phyloP scores from a whole-genome alignment of 1,284 basidiomycete species.

The Taiwanofungus camphoratus region DNA sequence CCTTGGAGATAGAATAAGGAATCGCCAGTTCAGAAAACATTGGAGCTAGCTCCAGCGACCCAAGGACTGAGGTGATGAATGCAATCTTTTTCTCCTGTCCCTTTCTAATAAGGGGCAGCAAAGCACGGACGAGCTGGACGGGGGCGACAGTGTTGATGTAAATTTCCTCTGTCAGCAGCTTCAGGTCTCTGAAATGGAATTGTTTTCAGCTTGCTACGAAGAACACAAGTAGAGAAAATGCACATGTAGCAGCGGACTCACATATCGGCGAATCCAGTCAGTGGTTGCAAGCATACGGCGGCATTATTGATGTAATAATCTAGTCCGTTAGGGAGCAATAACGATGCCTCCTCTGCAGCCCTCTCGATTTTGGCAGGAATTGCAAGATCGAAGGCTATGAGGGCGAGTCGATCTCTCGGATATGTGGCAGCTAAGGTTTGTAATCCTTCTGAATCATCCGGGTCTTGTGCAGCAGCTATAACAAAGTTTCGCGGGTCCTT shows the following conservation, averaged over 20 bases:
- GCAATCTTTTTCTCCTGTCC: constrained; percentile 4
- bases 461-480: constrained; percentile 6
- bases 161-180: constrained; percentile 2
- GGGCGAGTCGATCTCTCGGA: neutral
- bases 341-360: neutral
- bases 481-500: constrained; percentile 5
- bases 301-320: constrained; percentile 6
- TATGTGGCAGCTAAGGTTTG: neutral
- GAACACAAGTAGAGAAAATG: neutral
- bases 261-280: neutral
- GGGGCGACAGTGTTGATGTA: constrained; percentile 1
- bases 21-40: neutral
- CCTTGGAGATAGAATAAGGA: constrained; percentile 6
- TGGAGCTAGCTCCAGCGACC: neutral
- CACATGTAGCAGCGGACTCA: neutral
- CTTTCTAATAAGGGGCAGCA: constrained; percentile 5
- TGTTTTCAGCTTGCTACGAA: neutral
- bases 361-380: neutral
- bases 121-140: constrained; percentile 3
- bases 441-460: neutral
- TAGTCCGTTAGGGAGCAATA: constrained; percentile 3
- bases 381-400: neutral
- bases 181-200: neutral
- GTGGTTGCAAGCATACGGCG: neutral
- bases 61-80: neutral